Evolutionary conservation across 495 filamentous ascomycete genomes (phyloP), one percentile per base, ranked within the genome.

Genomic region (Penicillium canariense): DNA sequence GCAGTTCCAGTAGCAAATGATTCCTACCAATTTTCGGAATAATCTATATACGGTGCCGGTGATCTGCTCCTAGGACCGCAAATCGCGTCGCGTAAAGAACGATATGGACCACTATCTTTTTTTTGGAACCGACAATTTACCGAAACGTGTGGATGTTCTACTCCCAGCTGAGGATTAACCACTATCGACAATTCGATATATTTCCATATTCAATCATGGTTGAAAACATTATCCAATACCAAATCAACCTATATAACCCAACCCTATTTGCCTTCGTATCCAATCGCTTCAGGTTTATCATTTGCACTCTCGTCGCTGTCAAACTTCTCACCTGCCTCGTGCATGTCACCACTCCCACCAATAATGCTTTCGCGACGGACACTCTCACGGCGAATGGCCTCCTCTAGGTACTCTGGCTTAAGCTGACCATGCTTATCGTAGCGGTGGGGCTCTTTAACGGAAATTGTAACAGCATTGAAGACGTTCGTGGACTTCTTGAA

Each of bases 371-470:
- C 39, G 17, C n/a, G 46, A 22, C 32, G 52, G 23, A 54, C 15
- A 28, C 42, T 59, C 27, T 52, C 39, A 11, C 32, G 55, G 14
- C 48, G 58, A 20, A 58, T 31, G 26, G 58, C 52, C 15, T 68
- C 66, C 23, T 68, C 66, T 5, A 68, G 54, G 15, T 68, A 68
- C 51, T 68, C 66, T 0, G 60, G 60, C 22, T 64, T 68, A 17
- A 83, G 65, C 63, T 88, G 80, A 30, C 87, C 87, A 44, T 86
- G 79, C 78, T 86, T 84, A 51, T 84, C 86, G 58, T 87, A 89
- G 34, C 85, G 77, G 15, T 73, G 74, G 5, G 87, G 86, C 63
- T 85, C 79, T 4, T 81, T 71, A 15, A 70, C 55, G 1, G 87
- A 86, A 40, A 83, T 68, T 25, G 70, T 58, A 1, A 88, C 85